Conservation (phyloP, 805 yeast genomes). For the Scheffersomyces amazonensis region DNA sequence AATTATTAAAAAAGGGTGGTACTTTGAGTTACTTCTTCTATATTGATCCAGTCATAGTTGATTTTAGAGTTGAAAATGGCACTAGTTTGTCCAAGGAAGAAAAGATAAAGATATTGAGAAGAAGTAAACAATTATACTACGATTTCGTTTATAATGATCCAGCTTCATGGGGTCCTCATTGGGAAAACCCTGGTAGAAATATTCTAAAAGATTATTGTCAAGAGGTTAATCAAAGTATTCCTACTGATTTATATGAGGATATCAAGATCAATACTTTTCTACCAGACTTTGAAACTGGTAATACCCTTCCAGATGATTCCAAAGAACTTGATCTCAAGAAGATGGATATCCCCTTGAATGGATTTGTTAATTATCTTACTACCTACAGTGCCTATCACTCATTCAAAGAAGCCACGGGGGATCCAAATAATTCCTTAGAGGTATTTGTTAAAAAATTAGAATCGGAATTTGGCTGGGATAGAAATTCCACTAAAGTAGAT, state of each 20-base stretch:
- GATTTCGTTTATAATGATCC: conserved; percentile 42
- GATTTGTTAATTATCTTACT: conserved; percentile 50
- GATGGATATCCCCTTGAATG: conserved; percentile 40
- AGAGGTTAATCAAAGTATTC: conserved; percentile 42
- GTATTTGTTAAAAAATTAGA: conserved; percentile 34
- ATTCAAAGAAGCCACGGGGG: conserved; percentile 42
- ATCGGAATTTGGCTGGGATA: conserved; percentile 43
- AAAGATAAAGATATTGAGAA: conserved; percentile 13
- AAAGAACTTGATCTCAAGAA: conserved; percentile 30
- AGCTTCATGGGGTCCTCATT: conserved; percentile 57
- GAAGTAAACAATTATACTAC: conserved; percentile 27
- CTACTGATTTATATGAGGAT: conserved; percentile 40
- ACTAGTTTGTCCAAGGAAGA: conserved; percentile 6
- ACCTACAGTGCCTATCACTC: conserved; percentile 72
- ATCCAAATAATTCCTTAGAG: conserved; percentile 30
- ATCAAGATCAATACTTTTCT: conserved; percentile 23
- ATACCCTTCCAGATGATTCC: conserved; percentile 9
- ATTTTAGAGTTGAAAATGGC: conserved; percentile 13
- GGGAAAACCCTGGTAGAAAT: conserved; percentile 84
- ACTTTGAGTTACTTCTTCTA: conserved; percentile 42
- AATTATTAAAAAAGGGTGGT: conserved; percentile 40
- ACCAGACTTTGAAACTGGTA: conserved; percentile 13
- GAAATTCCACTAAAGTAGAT: conserved; percentile 36
- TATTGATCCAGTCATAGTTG: conserved; percentile 36
- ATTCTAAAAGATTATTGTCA: conserved; percentile 44